A percentile compares a stretch with the other conserved stretches of the same genome.
Evolutionary conservation across 2,329 filamentous ascomycete species (phyloP).

Genomic region (Tetracladium maxilliforme): DNA sequence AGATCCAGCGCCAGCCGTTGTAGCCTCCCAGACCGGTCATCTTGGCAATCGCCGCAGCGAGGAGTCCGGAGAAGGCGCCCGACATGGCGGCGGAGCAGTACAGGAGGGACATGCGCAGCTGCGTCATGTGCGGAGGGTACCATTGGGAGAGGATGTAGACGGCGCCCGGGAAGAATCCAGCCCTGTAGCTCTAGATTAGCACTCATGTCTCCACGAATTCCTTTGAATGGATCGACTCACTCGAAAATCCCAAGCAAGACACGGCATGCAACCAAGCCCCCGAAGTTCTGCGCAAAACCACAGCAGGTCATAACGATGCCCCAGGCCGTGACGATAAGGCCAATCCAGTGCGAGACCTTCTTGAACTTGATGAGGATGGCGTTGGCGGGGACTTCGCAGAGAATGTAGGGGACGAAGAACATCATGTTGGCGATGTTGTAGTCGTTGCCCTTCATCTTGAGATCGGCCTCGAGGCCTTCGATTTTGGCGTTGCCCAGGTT

Average conservation of each 20-base stretch:
- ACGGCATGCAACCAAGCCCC: conserved; percentile 48
- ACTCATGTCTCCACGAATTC: conserved; percentile 3
- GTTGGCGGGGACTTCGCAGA: conserved; percentile 70
- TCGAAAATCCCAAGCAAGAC: conserved; percentile 64
- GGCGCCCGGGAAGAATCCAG: conserved; percentile 65
- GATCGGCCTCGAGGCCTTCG: conserved; percentile 33
- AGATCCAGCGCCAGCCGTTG: conserved; percentile 44
- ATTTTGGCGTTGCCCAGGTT: conserved; percentile 54
- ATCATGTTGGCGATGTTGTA: conserved; percentile 69
- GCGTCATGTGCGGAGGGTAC: conserved; percentile 55
- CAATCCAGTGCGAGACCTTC: conserved; percentile 29
- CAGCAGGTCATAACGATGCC: conserved; percentile 55
- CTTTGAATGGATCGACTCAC: no score
- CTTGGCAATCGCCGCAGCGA: conserved; percentile 56
- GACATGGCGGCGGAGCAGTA: conserved; percentile 72
- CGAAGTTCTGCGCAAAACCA: conserved; percentile 49
- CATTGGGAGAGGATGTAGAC: conserved; percentile 75
- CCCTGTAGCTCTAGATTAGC: conserved; percentile 12
- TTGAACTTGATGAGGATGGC: conserved; percentile 58
- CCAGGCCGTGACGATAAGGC: conserved; percentile 34
- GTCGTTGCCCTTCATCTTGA: conserved; percentile 45
- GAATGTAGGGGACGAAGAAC: conserved; percentile 75
- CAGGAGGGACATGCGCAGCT: conserved; percentile 56
- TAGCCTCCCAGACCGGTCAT: conserved; percentile 49
- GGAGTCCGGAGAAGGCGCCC: conserved; percentile 62